Evolutionary conservation across 2,329 filamentous ascomycete species (phyloP).

Genomic region (Cladosporium velox): DNA sequence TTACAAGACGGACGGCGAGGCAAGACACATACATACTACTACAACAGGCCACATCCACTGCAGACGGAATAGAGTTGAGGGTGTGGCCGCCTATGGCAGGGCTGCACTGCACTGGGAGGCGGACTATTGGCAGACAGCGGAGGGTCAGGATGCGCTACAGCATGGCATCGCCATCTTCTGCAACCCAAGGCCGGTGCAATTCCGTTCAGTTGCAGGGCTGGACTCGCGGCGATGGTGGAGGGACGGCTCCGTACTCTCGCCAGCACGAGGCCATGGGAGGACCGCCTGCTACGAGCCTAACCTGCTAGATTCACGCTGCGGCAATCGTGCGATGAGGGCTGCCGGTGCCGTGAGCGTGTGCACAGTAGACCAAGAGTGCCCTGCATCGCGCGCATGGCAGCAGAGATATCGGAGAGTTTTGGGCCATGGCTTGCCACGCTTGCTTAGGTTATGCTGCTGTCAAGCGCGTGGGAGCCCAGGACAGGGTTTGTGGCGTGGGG

Average conservation of each 20-base stretch:
- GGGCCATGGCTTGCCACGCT: background rate
- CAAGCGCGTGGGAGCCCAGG: constrained; percentile 19
- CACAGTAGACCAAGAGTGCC: background rate
- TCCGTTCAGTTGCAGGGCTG: constrained; percentile 13
- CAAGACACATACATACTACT: background rate
- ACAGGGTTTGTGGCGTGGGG: constrained; percentile 16
- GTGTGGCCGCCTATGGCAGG: constrained; percentile 17
- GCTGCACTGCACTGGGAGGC: constrained; percentile 9
- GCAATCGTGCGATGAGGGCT: background rate
- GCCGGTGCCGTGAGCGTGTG: no score
- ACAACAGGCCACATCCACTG: background rate
- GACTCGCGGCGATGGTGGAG: constrained; percentile 1
- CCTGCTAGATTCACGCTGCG: background rate
- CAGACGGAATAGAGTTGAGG: constrained; percentile 17
- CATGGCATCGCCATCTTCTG: constrained; percentile 6
- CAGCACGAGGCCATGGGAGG: background rate
- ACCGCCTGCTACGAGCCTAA: background rate
- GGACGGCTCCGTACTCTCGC: background rate
- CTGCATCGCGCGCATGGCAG: background rate
- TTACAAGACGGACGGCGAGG: background rate
- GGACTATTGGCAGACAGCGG: constrained; percentile 19
- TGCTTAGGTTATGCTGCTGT: constrained; percentile 13
- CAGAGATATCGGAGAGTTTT: constrained; percentile 11
- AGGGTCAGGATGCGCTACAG: constrained; percentile 19
- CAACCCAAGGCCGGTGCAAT: constrained; percentile 9